Percentiles rank a stretch among this genome's conserved stretches.
Conservation (phyloP, 2,329 filamentous ascomycete species). For the Ramichloridium luteum region DNA sequence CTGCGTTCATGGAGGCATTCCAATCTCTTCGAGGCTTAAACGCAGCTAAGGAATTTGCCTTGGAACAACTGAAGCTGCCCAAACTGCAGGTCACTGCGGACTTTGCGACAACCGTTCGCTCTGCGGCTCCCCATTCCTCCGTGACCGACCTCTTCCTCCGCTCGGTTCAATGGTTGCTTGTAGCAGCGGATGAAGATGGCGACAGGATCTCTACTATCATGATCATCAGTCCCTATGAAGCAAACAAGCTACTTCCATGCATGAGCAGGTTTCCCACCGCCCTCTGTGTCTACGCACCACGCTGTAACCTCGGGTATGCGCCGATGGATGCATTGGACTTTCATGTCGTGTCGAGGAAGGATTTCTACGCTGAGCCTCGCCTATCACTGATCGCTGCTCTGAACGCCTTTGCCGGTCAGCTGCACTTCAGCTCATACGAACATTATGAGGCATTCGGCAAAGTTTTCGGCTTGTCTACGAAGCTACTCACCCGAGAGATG, state of each 20-base stretch:
- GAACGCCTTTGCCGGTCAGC: conserved; percentile 55
- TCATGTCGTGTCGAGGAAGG: no score
- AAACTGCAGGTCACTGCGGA: conserved; percentile 39
- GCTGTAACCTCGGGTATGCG: conserved; percentile 24
- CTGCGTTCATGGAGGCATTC: conserved; percentile 37
- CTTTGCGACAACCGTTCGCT: conserved; percentile 27
- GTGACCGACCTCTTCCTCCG: background rate
- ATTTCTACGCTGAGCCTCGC: background rate
- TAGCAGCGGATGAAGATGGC: conserved; percentile 26
- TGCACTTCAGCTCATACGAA: conserved; percentile 44
- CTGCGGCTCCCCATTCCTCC: background rate
- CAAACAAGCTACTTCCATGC: conserved; percentile 35
- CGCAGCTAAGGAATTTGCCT: conserved; percentile 26
- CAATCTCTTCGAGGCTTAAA: conserved; percentile 30
- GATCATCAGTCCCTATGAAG: conserved; percentile 51
- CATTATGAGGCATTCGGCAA: conserved; percentile 37
- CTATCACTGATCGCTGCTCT: conserved; percentile 35
- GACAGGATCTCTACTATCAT: conserved; percentile 33
- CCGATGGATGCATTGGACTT: conserved; percentile 38
- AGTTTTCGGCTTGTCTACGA: conserved; percentile 10
- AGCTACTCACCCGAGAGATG: conserved; percentile 4
- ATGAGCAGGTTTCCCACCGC: conserved; percentile 18
- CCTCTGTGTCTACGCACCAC: conserved; percentile 43
- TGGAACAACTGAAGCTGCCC: conserved; percentile 24
- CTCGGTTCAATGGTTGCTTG: background rate